Base-by-base conservation (phyloP, 2,329 filamentous ascomycete genomes). In the Aspergillus thermomutatus region DNA sequence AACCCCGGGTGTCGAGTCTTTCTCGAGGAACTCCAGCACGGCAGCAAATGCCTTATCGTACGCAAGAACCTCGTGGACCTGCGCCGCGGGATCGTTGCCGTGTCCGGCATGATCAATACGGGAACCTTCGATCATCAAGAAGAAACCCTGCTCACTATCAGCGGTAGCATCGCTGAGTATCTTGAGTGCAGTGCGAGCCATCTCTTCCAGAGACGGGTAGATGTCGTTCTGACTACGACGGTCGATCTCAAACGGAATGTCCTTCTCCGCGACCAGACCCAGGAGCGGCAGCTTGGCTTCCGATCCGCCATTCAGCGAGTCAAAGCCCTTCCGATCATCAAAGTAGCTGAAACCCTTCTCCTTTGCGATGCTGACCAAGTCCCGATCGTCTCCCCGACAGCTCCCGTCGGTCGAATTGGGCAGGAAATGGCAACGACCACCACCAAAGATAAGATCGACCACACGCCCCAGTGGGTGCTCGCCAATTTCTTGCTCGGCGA, bases 41-140 rank as follows among this genome's bases (percentile, higher is more conserved):
- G 85, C 82, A 65, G 87, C 80, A 75, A 99, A 95, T 1, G 94
- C 83, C 73, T 84, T 86, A 79, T 99, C 94, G 67, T 96, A 99
- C 52, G 92, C 93, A n/a, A 97, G 80, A 0, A 99, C 93, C 75
- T 99, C 94, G 64, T 90, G 87, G 10, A 93, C 90, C 69, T 94
- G 90, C 0, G 90, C 89, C 9, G 88, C 90, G 0, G 90, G 90
- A 66, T 94, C 90, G 65, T 94, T 94, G 61, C 83, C 84, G 70
- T 94, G 90, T 6, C 92, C 94, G 3, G 94, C 93, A 71, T 99
- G 94, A 69, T 99, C 94, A 66, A 99, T 97, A 45, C 94, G 84
- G 66, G 91, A 96, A 4, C 92, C 94, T 75, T 99, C 94, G 59
- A 99, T 95, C 93, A 99, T 96, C 66, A 99, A 80, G 77, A 99